Conservation (phyloP, 331 rosid genomes). For the Stylosanthes scabra region DNA sequence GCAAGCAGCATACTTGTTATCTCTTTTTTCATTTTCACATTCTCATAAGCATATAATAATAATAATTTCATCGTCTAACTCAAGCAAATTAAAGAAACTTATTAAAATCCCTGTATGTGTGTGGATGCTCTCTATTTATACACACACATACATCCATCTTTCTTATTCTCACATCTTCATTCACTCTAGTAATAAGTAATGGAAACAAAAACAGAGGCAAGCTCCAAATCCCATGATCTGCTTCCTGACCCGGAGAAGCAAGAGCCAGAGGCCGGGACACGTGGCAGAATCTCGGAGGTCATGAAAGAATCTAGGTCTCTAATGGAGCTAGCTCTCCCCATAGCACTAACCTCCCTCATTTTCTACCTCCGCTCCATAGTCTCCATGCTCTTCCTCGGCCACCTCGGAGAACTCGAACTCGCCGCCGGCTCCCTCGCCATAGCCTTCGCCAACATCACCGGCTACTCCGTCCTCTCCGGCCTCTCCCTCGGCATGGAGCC, state of each 20-base stretch:
- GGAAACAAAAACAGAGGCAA: conserved; percentile 26
- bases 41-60: neutral
- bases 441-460: conserved; percentile 92
- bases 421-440: conserved; percentile 86
- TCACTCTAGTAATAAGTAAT: too few relatives aligned
- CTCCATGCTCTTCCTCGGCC: conserved; percentile 87
- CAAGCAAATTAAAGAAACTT: neutral
- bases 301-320: conserved; percentile 60
- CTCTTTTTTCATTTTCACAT: too few relatives aligned
- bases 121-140: conserved; percentile 38
- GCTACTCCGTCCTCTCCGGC: conserved; percentile 84
- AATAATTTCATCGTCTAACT: neutral
- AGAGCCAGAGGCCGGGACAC: neutral
- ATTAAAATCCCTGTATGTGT: too few relatives aligned
- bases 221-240: conserved; percentile 14
- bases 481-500: conserved; percentile 93
- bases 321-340: conserved; percentile 64
- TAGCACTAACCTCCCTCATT: conserved; percentile 67
- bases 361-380: conserved; percentile 82
- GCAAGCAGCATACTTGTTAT: too few relatives aligned
- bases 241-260: conserved; percentile 27
- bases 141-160: conserved; percentile 8
- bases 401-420: conserved; percentile 67
- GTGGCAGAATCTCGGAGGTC: conserved; percentile 25
- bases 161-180: conserved; percentile 8